Evolutionary conservation across 345 rosid genomes (phyloP), one percentile per base, ranked within the genome.

Genomic region (Camelina hispida): DNA sequence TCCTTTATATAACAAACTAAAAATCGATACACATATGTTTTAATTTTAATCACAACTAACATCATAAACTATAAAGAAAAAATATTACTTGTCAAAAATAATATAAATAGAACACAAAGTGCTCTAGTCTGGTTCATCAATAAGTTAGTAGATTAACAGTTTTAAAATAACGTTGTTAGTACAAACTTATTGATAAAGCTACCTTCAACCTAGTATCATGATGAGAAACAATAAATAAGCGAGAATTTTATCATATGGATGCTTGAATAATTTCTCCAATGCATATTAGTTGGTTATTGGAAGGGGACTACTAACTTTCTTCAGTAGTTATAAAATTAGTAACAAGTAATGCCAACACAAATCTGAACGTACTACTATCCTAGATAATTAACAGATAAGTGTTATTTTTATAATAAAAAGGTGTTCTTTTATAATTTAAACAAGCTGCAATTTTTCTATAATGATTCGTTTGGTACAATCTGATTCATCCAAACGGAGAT

Each of bases 401-500:
- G 9, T 16, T 38, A 10, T 9, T 55, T 18, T 54, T 34, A 18
- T 35, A 34, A 62, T 9, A 28, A n/a, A 72, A 42, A 40, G 44
- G 16, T 40, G 47, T 51, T 67, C 20, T 7, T 7, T 14, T 17
- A 32, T 30, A 28, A 30, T 17, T 30, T 42, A 53, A 22, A 28
- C 16, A 73, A 73, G 25, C 71, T 73, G 48, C 71, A 53, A 44
- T 5, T 34, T 43, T 44, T 69, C 44, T 62, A 62, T 18, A 48
- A 8, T 4, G 40, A 57, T 64, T 71, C 28, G 56, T 48, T 16
- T 51, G 30, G 69, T 68, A 53, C 55, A 62, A 14, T 54, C 25
- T 71, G 76, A 71, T 65, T 77, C 61, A 70, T 56, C 62, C 28
- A 20, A 64, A 77, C 1, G n/a, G 40, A 65, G 76, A 71, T 77